Evolutionary conservation across 192 early-diverging fungal species (phyloP), one percentile per base, ranked within the genome.

Genomic region (Linnemannia zychae): DNA sequence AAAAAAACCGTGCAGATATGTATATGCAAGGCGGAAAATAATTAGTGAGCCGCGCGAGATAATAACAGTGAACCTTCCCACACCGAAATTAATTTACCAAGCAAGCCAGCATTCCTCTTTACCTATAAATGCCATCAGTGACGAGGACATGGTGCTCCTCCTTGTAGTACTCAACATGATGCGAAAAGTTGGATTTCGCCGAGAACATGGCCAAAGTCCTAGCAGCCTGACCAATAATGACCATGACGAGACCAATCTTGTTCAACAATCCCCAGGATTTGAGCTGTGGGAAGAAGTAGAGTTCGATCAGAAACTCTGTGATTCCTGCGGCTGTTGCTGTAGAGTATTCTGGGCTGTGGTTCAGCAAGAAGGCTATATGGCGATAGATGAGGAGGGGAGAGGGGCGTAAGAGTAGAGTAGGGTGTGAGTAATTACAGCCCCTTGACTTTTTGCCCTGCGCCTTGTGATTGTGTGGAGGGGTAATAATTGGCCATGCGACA

Each of bases 121-220:
- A 97, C 90, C 87, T 88, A 90, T 99, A 99, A 50, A 99, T 92
- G 17, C 98, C 97, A 46, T 92, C 92, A 2, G 94, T 96, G 17
- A 99, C 95, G 20, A 99, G 90, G 52, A 84, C 87, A 87, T 99
- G 98, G 65, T 93, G 89, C 5, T 77, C 74, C 48, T 90, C 90
- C 78, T 95, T 96, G 24, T 91, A 84, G 66, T 92, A 91, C 38
- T 92, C 92, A 31, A 99, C 93, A 40, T 93, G 87, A 81, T 99
- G 98, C 60, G 92, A 93, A 79, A 96, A 96, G 87, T 98, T 99
- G 18, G 91, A 88, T 70, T 94, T 95, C 18, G 97, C 97, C n/a
- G 94, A 96, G 48, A 97, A 87, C 97, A 98, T 98, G 18, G 97
- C 97, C 48, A 94, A 77, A 13, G 96, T 95, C 11, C 98, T 91